These are phyloP conservation scores for Parascedosporium putredinis DNA, from an alignment of 2,329 filamentous ascomycete genomes.

Conservation along the genomic window DNA sequence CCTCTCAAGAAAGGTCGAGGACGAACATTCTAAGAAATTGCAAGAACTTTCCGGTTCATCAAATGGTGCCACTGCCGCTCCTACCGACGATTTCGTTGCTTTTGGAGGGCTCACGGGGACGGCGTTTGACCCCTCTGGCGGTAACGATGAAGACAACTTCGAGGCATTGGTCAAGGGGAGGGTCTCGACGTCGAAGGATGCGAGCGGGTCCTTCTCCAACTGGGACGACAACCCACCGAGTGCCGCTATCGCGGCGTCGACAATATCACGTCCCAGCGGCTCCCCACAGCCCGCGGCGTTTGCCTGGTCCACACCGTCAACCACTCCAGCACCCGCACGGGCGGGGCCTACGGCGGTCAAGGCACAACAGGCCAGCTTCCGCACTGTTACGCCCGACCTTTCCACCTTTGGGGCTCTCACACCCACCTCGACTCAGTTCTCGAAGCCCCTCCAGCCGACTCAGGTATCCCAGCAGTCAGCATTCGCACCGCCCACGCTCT, in stretches of 20 bases:
- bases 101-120: conserved; percentile 59
- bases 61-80: conserved; percentile 33
- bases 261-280: neutral
- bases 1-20: conserved; percentile 70
- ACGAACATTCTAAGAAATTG: conserved; percentile 79
- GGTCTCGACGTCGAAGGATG: conserved; percentile 21
- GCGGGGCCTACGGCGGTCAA: conserved; percentile 10
- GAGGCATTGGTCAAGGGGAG: conserved; percentile 77
- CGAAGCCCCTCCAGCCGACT: conserved; percentile 45
- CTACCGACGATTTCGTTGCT: conserved; percentile 58
- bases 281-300: conserved; percentile 39
- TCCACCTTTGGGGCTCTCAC: conserved; percentile 42
- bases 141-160: conserved; percentile 62
- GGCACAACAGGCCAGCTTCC: conserved; percentile 29
- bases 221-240: conserved; percentile 37
- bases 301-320: conserved; percentile 52
- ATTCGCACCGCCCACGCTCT: conserved; percentile 18
- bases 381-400: conserved; percentile 51
- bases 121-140: conserved; percentile 41
- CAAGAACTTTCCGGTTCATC: conserved; percentile 64
- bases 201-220: conserved; percentile 31
- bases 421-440: conserved; percentile 52
- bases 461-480: conserved; percentile 15
- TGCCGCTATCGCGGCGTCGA: conserved; percentile 14
- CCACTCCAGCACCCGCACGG: conserved; percentile 21